Percentiles rank a stretch among this genome's conserved stretches.
These are phyloP conservation scores for Moesziomyces antarcticus DNA, from an alignment of 1,284 basidiomycete genomes.

Conservation along the genomic window DNA sequence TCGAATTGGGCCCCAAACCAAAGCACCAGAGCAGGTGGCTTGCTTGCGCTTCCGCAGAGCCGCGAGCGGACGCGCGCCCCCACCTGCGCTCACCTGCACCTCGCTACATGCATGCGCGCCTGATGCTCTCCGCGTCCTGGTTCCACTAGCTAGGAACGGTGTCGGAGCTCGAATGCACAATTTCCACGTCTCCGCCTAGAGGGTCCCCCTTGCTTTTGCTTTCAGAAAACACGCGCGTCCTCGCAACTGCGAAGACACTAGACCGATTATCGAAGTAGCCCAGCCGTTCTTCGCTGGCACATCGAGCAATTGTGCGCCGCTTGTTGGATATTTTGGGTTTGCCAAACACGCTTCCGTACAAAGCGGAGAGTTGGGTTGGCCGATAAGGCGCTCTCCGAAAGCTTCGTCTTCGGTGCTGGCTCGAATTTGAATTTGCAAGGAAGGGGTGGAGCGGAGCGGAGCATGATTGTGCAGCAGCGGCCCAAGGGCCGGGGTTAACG, in stretches of 20 bases:
- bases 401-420: too few relatives aligned
- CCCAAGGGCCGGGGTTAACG: too few relatives aligned
- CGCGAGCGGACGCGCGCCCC: not conserved
- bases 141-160: constrained; percentile 18
- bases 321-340: too few relatives aligned
- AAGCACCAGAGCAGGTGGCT: not conserved
- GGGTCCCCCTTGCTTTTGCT: too few relatives aligned
- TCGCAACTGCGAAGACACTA: too few relatives aligned
- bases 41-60: constrained; percentile 16
- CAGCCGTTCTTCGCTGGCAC: too few relatives aligned
- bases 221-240: too few relatives aligned
- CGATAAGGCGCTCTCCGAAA: too few relatives aligned
- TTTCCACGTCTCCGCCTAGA: too few relatives aligned
- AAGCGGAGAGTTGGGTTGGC: not conserved
- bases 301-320: too few relatives aligned
- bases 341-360: not conserved
- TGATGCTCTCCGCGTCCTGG: not conserved
- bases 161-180: constrained; percentile 1
- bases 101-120: not conserved
- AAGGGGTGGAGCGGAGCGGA: not conserved
- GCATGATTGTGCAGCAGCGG: not conserved
- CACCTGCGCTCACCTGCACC: too few relatives aligned
- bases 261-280: too few relatives aligned
- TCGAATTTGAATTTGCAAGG: not conserved
- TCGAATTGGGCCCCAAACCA: not conserved